Evolutionary conservation across 1,139 yeast species (phyloP).

Genomic region (Lodderomyces orthopsilosis): DNA sequence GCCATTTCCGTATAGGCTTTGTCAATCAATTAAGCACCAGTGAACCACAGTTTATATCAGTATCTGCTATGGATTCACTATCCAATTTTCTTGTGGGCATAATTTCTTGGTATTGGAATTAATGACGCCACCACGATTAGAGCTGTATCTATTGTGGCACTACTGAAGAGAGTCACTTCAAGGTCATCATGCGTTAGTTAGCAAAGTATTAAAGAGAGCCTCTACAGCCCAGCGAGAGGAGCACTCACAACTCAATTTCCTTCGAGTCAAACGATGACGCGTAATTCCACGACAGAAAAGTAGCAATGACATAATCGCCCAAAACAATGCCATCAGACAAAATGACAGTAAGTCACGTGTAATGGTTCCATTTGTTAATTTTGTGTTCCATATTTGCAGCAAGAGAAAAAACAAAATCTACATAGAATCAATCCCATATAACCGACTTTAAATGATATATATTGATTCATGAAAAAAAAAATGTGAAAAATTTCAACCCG

Average conservation of each 20-base stretch:
- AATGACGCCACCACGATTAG: not conserved
- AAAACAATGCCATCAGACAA: not conserved
- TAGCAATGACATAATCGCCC: not conserved
- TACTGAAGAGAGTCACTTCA: not conserved
- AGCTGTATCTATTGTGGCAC: not conserved
- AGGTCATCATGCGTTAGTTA: too few relatives aligned
- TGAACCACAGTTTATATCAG: not conserved
- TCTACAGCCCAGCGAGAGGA: too few relatives aligned
- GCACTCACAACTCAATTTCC: too few relatives aligned
- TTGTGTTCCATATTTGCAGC: not conserved
- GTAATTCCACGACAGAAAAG: not conserved
- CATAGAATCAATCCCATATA: not conserved
- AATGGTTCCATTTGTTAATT: slow-evolving; percentile 1
- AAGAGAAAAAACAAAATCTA: not conserved
- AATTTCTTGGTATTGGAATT: not conserved
- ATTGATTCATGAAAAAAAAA: not conserved
- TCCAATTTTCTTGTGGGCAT: not conserved
- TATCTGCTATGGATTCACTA: not conserved
- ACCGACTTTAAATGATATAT: too few relatives aligned
- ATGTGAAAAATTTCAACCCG: not conserved
- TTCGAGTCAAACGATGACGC: not conserved
- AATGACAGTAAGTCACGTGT: slow-evolving; percentile 2
- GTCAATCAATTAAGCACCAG: too few relatives aligned
- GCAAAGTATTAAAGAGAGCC: too few relatives aligned
- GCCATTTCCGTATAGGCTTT: too few relatives aligned